Evolutionary conservation across 768 basidiomycete species (phyloP), one percentile per base, ranked within the genome.

Genomic region (Pleurotus citrinopileatus): DNA sequence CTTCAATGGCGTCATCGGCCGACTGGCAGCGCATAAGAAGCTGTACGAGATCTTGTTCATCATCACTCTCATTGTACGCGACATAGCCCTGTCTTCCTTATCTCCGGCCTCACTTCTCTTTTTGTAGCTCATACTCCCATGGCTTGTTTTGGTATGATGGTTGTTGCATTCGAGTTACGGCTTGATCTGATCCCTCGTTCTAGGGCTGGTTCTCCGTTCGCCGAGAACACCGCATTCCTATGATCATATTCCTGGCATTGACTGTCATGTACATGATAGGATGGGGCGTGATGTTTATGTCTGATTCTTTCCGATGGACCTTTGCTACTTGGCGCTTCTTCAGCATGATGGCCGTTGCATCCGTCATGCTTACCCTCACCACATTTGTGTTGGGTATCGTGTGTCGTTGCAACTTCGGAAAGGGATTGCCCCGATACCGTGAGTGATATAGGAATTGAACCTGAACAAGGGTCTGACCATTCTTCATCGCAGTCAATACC

Each of bases 171-270:
- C 42, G 19, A 50, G 29, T 36, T 25, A 26, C 19, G 15, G 32
- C 17, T 34, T n/a, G 13, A 12, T 22, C 27, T 61, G 25, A 59
- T 52, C 29, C 54, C 43, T 37, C 10, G 23, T 15, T 54, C 32
- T 52, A 86, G 81, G 90, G 90, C 15, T 93, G 89, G 89, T 81
- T 87, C 61, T 79, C 83, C 28, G 81, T 87, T 47, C 84, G 89
- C 34, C 78, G 75, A 47, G 90, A 93, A 67, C 70, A 76, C 53
- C 80, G 76, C 55, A 54, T 75, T 8, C 77, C 73, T 13, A 89
- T 84, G 80, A 55, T 83, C 47, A 57, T 79, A 12, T 93, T 93
- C 71, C 73, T 93, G 54, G 61, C 72, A 13, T 58, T 88, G 44
- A 83, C 82, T 9, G 55, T 81, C 27, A 65, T 81, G 17, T 89